phyloP scores from a whole-genome alignment of 73 alveolate species.

The Paramecium pentaurelia region DNA sequence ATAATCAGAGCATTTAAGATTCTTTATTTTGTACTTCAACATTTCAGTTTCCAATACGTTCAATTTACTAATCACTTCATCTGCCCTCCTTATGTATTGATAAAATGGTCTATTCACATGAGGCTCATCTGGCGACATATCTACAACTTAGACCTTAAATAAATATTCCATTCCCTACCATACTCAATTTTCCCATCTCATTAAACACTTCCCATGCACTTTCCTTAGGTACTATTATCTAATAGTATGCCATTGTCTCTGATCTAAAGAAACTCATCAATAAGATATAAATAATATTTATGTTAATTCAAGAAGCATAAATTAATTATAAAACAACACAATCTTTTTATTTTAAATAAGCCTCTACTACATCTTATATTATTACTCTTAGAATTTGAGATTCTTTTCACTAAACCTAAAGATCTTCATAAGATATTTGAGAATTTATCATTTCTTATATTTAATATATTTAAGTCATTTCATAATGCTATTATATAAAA shows the following conservation, averaged over 20 bases:
- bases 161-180: not conserved
- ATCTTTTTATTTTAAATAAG: not conserved
- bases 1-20: constrained; percentile 58
- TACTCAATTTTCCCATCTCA: constrained; percentile 80
- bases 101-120: constrained; percentile 72
- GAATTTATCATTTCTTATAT: not conserved
- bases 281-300: not conserved
- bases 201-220: constrained; percentile 87
- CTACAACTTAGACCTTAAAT: constrained; percentile 82
- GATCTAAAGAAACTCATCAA: constrained; percentile 85
- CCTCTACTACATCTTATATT: not conserved
- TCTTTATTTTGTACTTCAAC: constrained; percentile 64
- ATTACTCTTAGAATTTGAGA: not conserved
- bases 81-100: constrained; percentile 68
- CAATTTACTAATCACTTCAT: constrained; percentile 71
- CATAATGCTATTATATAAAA: not conserved
- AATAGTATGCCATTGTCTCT: constrained; percentile 91
- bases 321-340: not conserved
- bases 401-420: not conserved
- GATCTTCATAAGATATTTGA: not conserved
- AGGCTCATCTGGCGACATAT: constrained; percentile 77
- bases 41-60: constrained; percentile 59
- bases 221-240: constrained; percentile 88
- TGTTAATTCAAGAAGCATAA: not conserved
- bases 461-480: not conserved